Conservation (phyloP, 805 yeast genomes). For the Metschnikowia vanudenii region DNA sequence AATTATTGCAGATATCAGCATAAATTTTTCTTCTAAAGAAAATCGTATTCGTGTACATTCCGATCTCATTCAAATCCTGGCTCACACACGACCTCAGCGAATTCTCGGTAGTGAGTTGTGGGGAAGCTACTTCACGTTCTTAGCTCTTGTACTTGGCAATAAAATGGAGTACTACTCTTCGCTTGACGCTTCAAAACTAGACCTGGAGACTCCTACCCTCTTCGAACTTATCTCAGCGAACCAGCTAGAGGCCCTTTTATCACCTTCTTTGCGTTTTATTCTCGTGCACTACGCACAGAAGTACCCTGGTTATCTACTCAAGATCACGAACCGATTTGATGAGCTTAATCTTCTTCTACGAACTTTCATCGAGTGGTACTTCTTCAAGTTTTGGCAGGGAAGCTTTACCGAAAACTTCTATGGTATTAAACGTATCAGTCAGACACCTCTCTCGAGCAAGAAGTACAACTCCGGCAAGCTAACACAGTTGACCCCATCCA, state of each 20-base stretch:
- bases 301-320: conserved; percentile 67
- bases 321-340: conserved; percentile 68
- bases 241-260: conserved; percentile 71
- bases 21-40: background rate
- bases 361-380: conserved; percentile 67
- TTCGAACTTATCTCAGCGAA: conserved; percentile 83
- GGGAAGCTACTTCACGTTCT: conserved; percentile 1
- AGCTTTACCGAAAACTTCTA: conserved; percentile 90
- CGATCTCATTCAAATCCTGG: background rate
- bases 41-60: background rate
- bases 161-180: conserved; percentile 81
- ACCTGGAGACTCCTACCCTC: conserved; percentile 76
- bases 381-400: conserved; percentile 71
- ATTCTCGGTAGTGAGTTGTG: conserved; percentile 9
- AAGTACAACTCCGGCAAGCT: conserved; percentile 33
- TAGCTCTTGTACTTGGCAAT: background rate
- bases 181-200: conserved; percentile 72
- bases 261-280: conserved; percentile 80
- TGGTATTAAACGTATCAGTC: conserved; percentile 69
- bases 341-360: conserved; percentile 65
- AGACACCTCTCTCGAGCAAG: conserved; percentile 31
- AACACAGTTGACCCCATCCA: conserved; percentile 37
- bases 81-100: conserved; percentile 1
- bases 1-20: background rate
- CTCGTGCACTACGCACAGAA: conserved; percentile 76